Evolutionary conservation across 1,284 basidiomycete species (phyloP).

Genomic region (Ganoderma sinense): DNA sequence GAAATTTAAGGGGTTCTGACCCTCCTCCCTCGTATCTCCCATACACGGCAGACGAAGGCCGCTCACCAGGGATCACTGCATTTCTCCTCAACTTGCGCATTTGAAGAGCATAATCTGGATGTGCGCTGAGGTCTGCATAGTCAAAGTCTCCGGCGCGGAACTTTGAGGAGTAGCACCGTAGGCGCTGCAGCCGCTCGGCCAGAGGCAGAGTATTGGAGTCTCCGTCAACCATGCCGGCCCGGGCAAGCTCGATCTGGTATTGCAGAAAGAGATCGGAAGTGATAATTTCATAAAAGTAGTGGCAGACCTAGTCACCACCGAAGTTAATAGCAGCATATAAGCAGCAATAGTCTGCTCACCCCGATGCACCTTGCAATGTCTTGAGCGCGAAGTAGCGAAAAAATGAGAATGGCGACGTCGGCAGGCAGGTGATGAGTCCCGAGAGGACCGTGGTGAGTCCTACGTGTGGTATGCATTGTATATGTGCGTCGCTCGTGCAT

Average conservation of each 20-base stretch:
- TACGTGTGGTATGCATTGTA: too few species aligned
- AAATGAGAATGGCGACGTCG: too few species aligned
- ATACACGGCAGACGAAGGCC: background rate
- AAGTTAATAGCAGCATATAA: background rate
- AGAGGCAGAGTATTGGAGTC: too few species aligned
- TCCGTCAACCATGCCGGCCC: too few species aligned
- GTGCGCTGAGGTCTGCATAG: background rate
- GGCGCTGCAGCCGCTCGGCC: background rate
- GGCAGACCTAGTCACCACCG: background rate
- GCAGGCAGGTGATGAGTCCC: too few species aligned
- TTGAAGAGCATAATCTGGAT: background rate
- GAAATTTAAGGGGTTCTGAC: background rate
- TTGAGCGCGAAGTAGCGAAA: background rate
- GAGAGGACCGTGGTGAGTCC: too few species aligned
- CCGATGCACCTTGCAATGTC: background rate
- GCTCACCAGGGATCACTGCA: background rate
- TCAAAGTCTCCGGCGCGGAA: background rate
- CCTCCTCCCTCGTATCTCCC: background rate
- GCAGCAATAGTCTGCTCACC: too few species aligned
- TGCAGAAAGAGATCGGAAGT: background rate
- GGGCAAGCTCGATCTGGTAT: background rate
- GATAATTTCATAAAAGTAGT: background rate
- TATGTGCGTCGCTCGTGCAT: too few species aligned
- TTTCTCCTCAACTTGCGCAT: background rate
- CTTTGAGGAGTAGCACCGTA: background rate